phyloP scores from a whole-genome alignment of 495 filamentous ascomycete genomes.

The Trypethelium eluteriae region DNA sequence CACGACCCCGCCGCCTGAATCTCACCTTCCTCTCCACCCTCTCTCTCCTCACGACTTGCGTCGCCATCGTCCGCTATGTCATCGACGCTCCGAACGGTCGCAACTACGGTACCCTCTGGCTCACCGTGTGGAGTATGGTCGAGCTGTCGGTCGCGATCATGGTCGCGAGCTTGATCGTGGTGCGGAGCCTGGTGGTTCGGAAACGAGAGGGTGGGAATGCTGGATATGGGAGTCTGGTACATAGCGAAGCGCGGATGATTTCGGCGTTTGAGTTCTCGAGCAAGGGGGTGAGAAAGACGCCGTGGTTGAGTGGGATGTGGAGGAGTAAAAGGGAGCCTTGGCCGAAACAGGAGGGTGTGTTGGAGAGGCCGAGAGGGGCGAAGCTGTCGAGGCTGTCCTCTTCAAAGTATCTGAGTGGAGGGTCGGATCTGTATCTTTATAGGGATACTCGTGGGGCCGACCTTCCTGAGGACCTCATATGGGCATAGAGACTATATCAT shows the following conservation, averaged over 20 bases:
- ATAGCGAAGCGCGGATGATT: no score
- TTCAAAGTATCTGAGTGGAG: slow-evolving; percentile 3
- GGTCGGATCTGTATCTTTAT: neutral
- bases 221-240: neutral
- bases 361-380: neutral
- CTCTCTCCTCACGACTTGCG: neutral
- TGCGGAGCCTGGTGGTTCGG: neutral
- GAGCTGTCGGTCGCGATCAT: slow-evolving; percentile 2
- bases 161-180: neutral
- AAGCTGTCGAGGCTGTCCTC: neutral
- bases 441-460: neutral
- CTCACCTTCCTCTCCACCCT: neutral
- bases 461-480: no score
- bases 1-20: neutral
- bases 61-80: neutral
- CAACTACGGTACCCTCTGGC: neutral
- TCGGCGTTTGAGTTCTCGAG: neutral
- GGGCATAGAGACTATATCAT: no score
- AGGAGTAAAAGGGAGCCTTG: neutral
- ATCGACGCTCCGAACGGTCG: neutral
- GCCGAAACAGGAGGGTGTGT: neutral
- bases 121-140: neutral
- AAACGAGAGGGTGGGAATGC: neutral
- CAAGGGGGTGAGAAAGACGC: neutral
- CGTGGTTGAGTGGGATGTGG: neutral